Base-by-base conservation (phyloP, 495 filamentous ascomycete genomes). In the Rhypophila decipiens region DNA sequence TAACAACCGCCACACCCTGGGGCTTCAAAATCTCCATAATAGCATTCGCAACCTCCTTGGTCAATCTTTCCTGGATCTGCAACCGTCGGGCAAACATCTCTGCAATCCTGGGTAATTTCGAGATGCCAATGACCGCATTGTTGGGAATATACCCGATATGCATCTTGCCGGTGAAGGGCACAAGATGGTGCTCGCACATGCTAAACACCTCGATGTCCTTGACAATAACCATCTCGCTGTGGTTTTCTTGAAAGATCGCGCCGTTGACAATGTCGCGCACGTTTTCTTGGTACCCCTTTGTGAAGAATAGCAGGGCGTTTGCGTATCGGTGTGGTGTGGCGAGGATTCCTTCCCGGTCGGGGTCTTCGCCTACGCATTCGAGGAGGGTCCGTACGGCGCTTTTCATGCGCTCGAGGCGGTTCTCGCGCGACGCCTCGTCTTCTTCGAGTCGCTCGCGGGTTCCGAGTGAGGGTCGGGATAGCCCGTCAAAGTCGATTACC, bases 241-340 rank as follows among this genome's bases (percentile, higher is more conserved):
- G 93, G 58, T 90, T 86, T 63, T 98, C 93, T 55, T 95, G 85
- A 69, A 98, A 98, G 49, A 97, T 88, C 24, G 93, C 93, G 39
- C 84, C 85, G 62, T 96, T 96, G 47, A 98, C 87, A 49, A 98
- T 83, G 58, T 94, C 89, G 47, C 82, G 74, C 38, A 98, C 79
- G 63, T 96, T 96, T 74, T 98, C 85, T 68, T 96, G 88, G 58
- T 98, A 98, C 22, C 93, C 93, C 63, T 96, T 95, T n/a, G 93
- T 98, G 70, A 98, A 95, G 74, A 86, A 95, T 18, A 98, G 76
- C 89, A 98, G 90, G 4, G 93, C 93, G 66, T 91, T 91, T 49
- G 94, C 93, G 68, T 96, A 96, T 47, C 93, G 73, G 54, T 86
- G 81, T 2, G 94, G 93, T 1, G 93, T 98, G 34, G 82, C 85